phyloP scores from a whole-genome alignment of 106 monocot genomes.

The Posidonia australis region DNA sequence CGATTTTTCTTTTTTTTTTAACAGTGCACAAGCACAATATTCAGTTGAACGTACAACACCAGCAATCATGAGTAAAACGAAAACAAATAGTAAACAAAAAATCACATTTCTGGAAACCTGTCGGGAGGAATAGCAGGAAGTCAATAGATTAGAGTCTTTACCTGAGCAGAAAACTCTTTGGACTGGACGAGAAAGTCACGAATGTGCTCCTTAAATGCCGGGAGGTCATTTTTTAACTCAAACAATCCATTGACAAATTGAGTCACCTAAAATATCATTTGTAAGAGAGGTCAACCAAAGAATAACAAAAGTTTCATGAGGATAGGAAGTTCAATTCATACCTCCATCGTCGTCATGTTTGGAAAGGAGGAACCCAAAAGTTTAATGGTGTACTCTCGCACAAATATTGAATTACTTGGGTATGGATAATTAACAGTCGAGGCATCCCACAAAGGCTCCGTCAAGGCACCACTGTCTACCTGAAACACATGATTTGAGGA shows the following conservation, averaged over 20 bases:
- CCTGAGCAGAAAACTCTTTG: conserved; percentile 97
- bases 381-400: conserved; percentile 89
- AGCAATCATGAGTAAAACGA: too few relatives aligned
- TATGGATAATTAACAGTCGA: conserved; percentile 63
- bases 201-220: conserved; percentile 82
- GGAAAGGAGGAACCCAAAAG: conserved; percentile 85
- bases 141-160: conserved; percentile 10
- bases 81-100: too few relatives aligned
- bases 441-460: conserved; percentile 92
- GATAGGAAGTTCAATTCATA: conserved; percentile 3
- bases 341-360: conserved; percentile 86
- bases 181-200: conserved; percentile 97
- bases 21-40: too few relatives aligned
- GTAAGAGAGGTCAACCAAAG: not conserved
- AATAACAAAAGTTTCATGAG: not conserved
- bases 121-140: not conserved
- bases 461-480: conserved; percentile 71
- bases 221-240: conserved; percentile 59
- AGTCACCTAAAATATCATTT: conserved; percentile 44
- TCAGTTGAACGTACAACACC: too few relatives aligned
- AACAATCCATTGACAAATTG: conserved; percentile 87
- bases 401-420: conserved; percentile 75
- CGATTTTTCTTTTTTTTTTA: too few relatives aligned
- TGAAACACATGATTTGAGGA: conserved; percentile 17
- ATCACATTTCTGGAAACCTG: not conserved